Evolutionary conservation across 257 asterid species (phyloP).

Genomic region (Eucommia ulmoides): DNA sequence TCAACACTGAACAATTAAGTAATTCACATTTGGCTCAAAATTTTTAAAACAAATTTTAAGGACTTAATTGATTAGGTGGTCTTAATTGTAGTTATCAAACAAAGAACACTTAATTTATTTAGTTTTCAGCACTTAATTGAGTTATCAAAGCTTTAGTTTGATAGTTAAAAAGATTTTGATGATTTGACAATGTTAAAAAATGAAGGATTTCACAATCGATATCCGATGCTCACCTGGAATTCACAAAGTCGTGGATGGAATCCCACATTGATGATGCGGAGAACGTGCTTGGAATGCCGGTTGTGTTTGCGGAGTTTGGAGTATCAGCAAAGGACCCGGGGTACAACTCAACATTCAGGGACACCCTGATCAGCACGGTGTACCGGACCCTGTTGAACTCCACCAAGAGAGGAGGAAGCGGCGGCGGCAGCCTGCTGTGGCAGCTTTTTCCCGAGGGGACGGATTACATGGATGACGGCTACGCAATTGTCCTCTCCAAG

Average conservation of each 20-base stretch:
- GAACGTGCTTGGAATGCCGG: conserved; percentile 63
- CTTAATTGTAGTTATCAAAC: too few relatives aligned
- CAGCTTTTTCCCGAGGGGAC: conserved; percentile 89
- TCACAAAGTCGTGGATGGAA: conserved; percentile 88
- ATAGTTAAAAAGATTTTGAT: too few relatives aligned
- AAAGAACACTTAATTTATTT: too few relatives aligned
- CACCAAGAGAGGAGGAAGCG: conserved; percentile 63
- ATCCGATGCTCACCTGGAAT: conserved; percentile 53
- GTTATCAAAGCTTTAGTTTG: too few relatives aligned
- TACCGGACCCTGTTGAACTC: conserved; percentile 54
- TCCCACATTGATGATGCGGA: conserved; percentile 83
- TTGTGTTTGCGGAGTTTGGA: conserved; percentile 70
- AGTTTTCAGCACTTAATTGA: too few relatives aligned
- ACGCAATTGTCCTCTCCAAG: conserved; percentile 67
- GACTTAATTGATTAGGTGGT: too few relatives aligned
- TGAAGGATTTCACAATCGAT: conserved; percentile 64
- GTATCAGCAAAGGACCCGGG: conserved; percentile 67
- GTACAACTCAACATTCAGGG: conserved; percentile 47
- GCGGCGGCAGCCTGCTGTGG: conserved; percentile 76
- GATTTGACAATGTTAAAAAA: too few relatives aligned
- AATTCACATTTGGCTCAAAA: too few relatives aligned
- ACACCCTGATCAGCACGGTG: conserved; percentile 41
- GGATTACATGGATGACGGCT: conserved; percentile 91
- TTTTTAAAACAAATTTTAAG: too few relatives aligned
- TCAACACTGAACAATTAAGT: too few relatives aligned